Conservation (phyloP, 257 asterid genomes). For the Solanum dulcamara region DNA sequence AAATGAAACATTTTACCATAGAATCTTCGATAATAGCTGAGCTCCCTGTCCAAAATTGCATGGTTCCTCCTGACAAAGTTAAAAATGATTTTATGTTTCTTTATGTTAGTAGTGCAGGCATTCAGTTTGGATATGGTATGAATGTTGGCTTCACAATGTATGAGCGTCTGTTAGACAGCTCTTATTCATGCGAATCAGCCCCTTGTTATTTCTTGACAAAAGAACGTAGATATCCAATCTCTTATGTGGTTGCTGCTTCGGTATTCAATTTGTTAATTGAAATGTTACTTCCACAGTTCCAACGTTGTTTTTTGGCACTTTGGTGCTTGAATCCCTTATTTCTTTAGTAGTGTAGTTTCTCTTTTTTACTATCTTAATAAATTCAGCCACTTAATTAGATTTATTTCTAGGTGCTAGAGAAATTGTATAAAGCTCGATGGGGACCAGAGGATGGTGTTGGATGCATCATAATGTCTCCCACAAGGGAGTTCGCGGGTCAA, state of each 20-base stretch:
- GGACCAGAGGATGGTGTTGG: constrained; percentile 98
- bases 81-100: too few species aligned
- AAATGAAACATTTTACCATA: too few species aligned
- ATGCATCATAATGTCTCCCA: constrained; percentile 84
- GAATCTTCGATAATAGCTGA: too few species aligned
- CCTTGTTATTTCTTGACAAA: neutral
- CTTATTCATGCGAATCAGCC: neutral
- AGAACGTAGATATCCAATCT: neutral
- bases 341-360: neutral
- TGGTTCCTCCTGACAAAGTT: too few species aligned
- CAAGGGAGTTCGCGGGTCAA: constrained; percentile 88
- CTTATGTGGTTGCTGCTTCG: neutral
- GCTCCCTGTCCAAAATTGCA: too few species aligned
- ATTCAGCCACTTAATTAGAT: neutral
- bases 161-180: neutral
- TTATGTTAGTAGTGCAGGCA: neutral
- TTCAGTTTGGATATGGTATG: neutral
- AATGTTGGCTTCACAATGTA: neutral
- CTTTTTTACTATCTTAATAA: neutral
- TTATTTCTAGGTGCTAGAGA: constrained; percentile 60
- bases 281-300: neutral
- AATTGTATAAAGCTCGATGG: constrained; percentile 75
- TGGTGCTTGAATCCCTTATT: neutral
- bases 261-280: neutral
- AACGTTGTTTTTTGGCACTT: neutral